phyloP scores from a whole-genome alignment of 371 early-diverging fungal species.

The Capillidium rhysosporum region DNA sequence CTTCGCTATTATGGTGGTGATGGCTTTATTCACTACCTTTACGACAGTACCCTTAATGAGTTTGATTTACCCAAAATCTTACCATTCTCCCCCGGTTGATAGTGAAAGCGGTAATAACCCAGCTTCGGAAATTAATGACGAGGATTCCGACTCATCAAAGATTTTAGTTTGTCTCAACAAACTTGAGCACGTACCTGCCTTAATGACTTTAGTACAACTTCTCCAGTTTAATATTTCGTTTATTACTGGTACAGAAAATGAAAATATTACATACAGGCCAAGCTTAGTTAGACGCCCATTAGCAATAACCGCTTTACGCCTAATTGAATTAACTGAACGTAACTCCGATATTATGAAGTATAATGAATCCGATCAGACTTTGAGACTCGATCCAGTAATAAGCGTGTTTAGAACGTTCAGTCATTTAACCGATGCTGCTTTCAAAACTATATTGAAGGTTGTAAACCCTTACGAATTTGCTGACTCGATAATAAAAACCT shows the following conservation, averaged over 20 bases:
- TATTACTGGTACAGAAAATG: background rate
- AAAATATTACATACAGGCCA: no score
- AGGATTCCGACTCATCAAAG: background rate
- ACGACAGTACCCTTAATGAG: constrained; percentile 44
- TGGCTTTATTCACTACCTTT: constrained; percentile 67
- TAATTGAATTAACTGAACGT: constrained; percentile 49
- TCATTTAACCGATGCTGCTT: constrained; percentile 28
- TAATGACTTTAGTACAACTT: constrained; percentile 46
- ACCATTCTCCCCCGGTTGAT: background rate
- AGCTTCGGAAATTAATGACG: background rate
- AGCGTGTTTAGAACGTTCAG: constrained; percentile 53
- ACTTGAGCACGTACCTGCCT: constrained; percentile 39
- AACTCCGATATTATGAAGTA: constrained; percentile 50
- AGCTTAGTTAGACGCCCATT: background rate
- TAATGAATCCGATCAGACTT: constrained; percentile 27
- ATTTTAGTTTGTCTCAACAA: constrained; percentile 39
- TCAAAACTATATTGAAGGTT: constrained; percentile 16
- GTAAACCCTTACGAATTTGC: constrained; percentile 21
- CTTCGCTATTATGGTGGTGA: constrained; percentile 79
- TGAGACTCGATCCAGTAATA: constrained; percentile 42
- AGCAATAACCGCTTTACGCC: constrained; percentile 31
- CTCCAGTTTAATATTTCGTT: constrained; percentile 15
- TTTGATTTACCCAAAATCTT: constrained; percentile 26
- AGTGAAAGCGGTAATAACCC: background rate
- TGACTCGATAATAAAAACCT: constrained; percentile 18